phyloP scores from a whole-genome alignment of 2,329 filamentous ascomycete species.

The Leptographium procerum region DNA sequence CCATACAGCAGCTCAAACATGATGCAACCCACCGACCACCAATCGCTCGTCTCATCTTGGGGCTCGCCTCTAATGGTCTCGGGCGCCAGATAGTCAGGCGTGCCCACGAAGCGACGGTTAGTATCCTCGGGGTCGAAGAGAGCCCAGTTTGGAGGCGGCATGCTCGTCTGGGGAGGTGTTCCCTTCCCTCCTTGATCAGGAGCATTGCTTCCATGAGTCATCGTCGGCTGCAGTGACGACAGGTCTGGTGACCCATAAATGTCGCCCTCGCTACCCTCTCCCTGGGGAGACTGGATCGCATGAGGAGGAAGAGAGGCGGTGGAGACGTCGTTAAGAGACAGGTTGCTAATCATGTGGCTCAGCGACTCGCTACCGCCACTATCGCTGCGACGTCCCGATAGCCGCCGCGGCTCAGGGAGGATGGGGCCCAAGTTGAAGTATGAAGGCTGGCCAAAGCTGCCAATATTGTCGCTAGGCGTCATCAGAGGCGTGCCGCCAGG shows the following conservation, averaged over 20 bases:
- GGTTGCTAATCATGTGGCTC: slow-evolving; percentile 67
- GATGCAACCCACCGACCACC: slow-evolving; percentile 99
- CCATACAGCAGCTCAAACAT: slow-evolving; percentile 94
- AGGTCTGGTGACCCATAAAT: slow-evolving; percentile 64
- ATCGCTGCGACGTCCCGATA: slow-evolving; percentile 79
- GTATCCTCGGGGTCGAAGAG: slow-evolving; percentile 93
- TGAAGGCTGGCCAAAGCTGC: slow-evolving; percentile 68
- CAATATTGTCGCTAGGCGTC: slow-evolving; percentile 58
- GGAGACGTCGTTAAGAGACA: slow-evolving; percentile 58
- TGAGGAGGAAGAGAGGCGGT: slow-evolving; percentile 23
- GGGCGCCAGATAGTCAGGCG: slow-evolving; percentile 90
- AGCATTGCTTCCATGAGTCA: slow-evolving; percentile 25
- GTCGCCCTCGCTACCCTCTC: slow-evolving; percentile 64
- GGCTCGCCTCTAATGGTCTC: slow-evolving; percentile 93
- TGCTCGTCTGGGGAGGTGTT: slow-evolving; percentile 51
- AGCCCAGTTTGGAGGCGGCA: slow-evolving; percentile 84
- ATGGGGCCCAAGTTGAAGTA: slow-evolving; percentile 69
- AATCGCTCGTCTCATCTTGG: slow-evolving; percentile 97
- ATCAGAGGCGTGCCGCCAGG: slow-evolving; percentile 78
- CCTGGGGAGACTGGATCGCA: slow-evolving; percentile 49
- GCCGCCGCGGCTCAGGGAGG: slow-evolving; percentile 48
- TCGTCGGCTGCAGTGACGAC: slow-evolving; percentile 47
- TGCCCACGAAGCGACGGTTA: slow-evolving; percentile 87
- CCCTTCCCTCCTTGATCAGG: slow-evolving; percentile 26
- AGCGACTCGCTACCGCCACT: slow-evolving; percentile 83